Base-by-base conservation (phyloP, 2,329 filamentous ascomycete genomes). In the Chaetomiaceae sp. region DNA sequence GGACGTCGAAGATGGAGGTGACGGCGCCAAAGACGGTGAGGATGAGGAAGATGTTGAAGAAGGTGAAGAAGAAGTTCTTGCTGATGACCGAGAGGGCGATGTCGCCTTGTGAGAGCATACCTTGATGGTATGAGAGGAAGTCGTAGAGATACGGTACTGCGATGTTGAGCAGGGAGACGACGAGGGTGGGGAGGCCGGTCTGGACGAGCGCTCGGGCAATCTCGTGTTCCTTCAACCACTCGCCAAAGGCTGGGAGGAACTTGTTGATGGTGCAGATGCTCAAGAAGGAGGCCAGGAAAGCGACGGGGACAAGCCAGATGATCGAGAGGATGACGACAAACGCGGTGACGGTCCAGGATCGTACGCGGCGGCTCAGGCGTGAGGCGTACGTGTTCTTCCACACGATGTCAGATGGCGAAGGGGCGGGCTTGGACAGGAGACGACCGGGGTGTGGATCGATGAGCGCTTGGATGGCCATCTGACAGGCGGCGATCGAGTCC, bases 51-150 rank as follows among this genome's bases (percentile, higher is more conserved):
- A 97, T 89, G 72, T 99, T 99, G 81, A 99, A 97, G 71, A 99
- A 99, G 9, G 88, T 91, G 68, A 99, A 99, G 78, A 97, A 96
- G 73, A 97, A 99, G 71, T 97, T 99, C 74, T 99, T 99, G 50
- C 90, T 96, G 60, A 99, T 92, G 40, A 95, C 79, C 0, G 94
- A 97, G 6, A 99, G 78, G 69, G 97, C 94, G 20, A 99, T 85
- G 58, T 99, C 94, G 40, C 90, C 90, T 63, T 91, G 89, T 0
- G 94, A 97, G 47, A 96, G 89, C 85, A 95, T 95, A 45, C 94
- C 94, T 73, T 99, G 94, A 48, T 83, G 80, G 67, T 91, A 91
- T 3, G 92, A 90, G 11, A 99, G 80, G 75, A 85, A 96, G 63
- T 95, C 91, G 72, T 99, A 99, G 0, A 99, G 75, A 66, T 95